These are phyloP conservation scores for Erigeron canadensis DNA, from an alignment of 129 eudicot genomes.

Conservation along the genomic window DNA sequence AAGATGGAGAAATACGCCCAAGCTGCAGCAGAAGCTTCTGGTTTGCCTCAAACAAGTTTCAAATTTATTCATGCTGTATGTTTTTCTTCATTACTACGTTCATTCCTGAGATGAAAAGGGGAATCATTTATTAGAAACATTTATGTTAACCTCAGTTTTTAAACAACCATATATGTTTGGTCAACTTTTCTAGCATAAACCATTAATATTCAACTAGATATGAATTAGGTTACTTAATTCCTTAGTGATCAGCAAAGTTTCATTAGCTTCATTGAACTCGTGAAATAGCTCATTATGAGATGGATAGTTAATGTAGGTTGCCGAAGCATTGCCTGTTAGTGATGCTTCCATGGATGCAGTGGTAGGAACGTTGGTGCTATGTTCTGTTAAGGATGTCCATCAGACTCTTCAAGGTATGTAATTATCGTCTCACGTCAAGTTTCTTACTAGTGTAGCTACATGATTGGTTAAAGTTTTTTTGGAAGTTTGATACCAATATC, in stretches of 20 bases:
- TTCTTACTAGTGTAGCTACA: not conserved
- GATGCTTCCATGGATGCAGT: conserved; percentile 94
- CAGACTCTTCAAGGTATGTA: conserved; percentile 70
- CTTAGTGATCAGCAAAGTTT: not conserved
- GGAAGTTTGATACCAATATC: not conserved
- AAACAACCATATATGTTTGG: too few relatives aligned
- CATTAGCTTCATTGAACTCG: not conserved
- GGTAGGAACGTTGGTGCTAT: conserved; percentile 87
- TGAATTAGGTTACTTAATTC: not conserved
- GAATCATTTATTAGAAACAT: too few relatives aligned
- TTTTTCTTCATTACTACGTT: not conserved
- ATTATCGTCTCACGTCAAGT: not conserved
- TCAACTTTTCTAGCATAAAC: not conserved
- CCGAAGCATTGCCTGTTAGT: conserved; percentile 71
- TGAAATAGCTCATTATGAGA: not conserved
- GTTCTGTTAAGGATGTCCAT: conserved; percentile 80
- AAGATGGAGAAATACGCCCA: conserved; percentile 85
- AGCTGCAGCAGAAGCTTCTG: conserved; percentile 64
- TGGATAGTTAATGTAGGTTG: conserved; percentile 60
- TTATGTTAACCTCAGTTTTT: too few relatives aligned
- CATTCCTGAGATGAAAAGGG: not conserved
- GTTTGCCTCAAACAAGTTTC: conserved; percentile 53
- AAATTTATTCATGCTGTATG: conserved; percentile 72
- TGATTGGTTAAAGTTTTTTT: not conserved
- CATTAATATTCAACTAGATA: not conserved